phyloP scores from a whole-genome alignment of 495 filamentous ascomycete genomes.

The Astrocystis sublimbata region DNA sequence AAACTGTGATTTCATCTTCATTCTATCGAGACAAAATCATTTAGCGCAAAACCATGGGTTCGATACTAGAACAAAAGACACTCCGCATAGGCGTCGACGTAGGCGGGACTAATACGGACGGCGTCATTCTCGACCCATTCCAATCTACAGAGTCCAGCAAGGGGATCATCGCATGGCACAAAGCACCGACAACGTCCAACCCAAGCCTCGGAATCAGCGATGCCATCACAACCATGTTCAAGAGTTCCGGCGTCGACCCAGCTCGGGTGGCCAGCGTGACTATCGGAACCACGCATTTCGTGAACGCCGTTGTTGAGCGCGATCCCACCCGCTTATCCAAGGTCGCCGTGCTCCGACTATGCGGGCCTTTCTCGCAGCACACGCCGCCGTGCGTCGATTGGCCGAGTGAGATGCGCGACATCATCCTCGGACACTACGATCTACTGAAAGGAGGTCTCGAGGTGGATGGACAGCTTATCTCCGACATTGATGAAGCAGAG shows the following conservation, averaged over 20 bases:
- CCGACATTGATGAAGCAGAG: slow-evolving; percentile 48
- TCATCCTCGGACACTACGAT: slow-evolving; percentile 50
- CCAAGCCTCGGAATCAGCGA: slow-evolving; percentile 56
- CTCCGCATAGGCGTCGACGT: slow-evolving; percentile 50
- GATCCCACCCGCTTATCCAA: slow-evolving; percentile 52
- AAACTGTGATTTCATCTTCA: no score
- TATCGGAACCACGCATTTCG: slow-evolving; percentile 65
- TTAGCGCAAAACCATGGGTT: slow-evolving; percentile 24
- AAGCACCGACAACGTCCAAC: slow-evolving; percentile 60
- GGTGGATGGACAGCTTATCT: slow-evolving; percentile 52
- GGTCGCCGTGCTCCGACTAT: slow-evolving; percentile 59
- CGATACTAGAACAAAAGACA: slow-evolving; percentile 20
- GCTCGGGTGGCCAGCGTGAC: slow-evolving; percentile 55
- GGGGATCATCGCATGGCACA: slow-evolving; percentile 55
- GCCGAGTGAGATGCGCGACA: slow-evolving; percentile 44
- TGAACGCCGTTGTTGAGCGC: slow-evolving; percentile 62
- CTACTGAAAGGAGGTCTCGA: slow-evolving; percentile 51
- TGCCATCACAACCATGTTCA: slow-evolving; percentile 50
- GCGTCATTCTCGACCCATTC: slow-evolving; percentile 56
- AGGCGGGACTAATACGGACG: slow-evolving; percentile 64
- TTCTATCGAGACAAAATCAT: not conserved
- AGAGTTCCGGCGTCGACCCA: slow-evolving; percentile 39
- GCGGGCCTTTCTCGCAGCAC: slow-evolving; percentile 55
- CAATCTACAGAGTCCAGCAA: slow-evolving; percentile 36
- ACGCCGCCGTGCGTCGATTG: slow-evolving; percentile 56